Evolutionary conservation across 257 asterid genomes (phyloP).

Genomic region (Solanum lycopersicoides): DNA sequence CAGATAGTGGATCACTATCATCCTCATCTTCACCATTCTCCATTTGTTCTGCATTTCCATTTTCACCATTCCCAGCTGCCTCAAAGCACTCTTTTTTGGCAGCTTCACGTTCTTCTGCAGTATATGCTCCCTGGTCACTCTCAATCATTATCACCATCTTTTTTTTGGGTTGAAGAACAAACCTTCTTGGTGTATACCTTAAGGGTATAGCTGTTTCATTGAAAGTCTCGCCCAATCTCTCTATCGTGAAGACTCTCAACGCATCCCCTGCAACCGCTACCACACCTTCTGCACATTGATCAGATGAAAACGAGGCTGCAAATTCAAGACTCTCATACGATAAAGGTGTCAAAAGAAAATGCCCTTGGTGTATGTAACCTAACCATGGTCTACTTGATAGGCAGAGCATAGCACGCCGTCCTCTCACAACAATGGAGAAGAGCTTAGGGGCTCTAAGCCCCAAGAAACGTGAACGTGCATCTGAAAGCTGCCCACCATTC

Average conservation of each 20-base stretch:
- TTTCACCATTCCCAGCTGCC: slow-evolving; percentile 64
- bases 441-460: slow-evolving; percentile 96
- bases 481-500: slow-evolving; percentile 97
- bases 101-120: slow-evolving; percentile 97
- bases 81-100: slow-evolving; percentile 80
- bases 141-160: slow-evolving; percentile 80
- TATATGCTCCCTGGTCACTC: slow-evolving; percentile 95
- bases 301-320: slow-evolving; percentile 97
- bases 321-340: slow-evolving; percentile 93
- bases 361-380: slow-evolving; percentile 98
- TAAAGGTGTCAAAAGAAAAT: slow-evolving; percentile 88
- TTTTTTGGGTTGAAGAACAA: slow-evolving; percentile 76
- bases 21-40: slow-evolving; percentile 90
- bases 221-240: slow-evolving; percentile 93
- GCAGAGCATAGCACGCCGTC: slow-evolving; percentile 94
- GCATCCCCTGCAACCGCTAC: slow-evolving; percentile 99
- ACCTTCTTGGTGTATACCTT: slow-evolving; percentile 96
- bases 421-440: slow-evolving; percentile 79
- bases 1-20: slow-evolving; percentile 69
- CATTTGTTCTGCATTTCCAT: slow-evolving; percentile 63
- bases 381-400: slow-evolving; percentile 99
- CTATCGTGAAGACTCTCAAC: slow-evolving; percentile 87
- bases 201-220: slow-evolving; percentile 86
- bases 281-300: slow-evolving; percentile 99
- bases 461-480: slow-evolving; percentile 93